Percentiles rank a stretch among this genome's conserved stretches.
These are phyloP conservation scores for Amphibolis antarctica DNA, from an alignment of 106 monocot genomes.

Conservation along the genomic window DNA sequence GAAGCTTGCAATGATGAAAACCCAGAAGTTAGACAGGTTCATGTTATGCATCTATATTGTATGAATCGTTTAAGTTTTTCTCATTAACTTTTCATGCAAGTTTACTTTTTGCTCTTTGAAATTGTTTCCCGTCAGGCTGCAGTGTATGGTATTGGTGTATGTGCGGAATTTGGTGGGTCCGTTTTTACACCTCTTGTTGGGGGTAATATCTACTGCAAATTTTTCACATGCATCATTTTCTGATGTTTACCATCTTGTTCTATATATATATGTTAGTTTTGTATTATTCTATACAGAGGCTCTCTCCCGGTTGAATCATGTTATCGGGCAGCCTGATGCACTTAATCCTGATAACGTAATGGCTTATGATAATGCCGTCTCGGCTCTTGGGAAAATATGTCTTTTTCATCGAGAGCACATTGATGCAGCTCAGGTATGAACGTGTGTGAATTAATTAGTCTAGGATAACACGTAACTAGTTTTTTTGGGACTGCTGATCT, in stretches of 20 bases:
- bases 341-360: constrained; percentile 64
- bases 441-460: not conserved
- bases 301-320: constrained; percentile 65
- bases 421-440: constrained; percentile 68
- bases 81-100: not conserved
- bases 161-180: constrained; percentile 82
- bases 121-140: constrained; percentile 57
- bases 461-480: not conserved
- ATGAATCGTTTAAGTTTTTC: not conserved
- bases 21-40: constrained; percentile 86
- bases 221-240: not conserved
- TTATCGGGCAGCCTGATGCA: constrained; percentile 67
- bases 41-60: not conserved
- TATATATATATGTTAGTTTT: not conserved
- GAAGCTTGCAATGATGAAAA: constrained; percentile 91
- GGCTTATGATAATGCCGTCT: constrained; percentile 98
- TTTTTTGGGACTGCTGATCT: not conserved
- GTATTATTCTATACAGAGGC: constrained; percentile 49
- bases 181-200: constrained; percentile 83
- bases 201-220: constrained; percentile 27
- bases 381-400: constrained; percentile 88
- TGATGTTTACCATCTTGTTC: not conserved
- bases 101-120: not conserved
- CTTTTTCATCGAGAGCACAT: constrained; percentile 64
- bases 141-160: constrained; percentile 91